Conservation (phyloP, 2,329 filamentous ascomycete genomes). For the Ceratocystis alfenasii region DNA sequence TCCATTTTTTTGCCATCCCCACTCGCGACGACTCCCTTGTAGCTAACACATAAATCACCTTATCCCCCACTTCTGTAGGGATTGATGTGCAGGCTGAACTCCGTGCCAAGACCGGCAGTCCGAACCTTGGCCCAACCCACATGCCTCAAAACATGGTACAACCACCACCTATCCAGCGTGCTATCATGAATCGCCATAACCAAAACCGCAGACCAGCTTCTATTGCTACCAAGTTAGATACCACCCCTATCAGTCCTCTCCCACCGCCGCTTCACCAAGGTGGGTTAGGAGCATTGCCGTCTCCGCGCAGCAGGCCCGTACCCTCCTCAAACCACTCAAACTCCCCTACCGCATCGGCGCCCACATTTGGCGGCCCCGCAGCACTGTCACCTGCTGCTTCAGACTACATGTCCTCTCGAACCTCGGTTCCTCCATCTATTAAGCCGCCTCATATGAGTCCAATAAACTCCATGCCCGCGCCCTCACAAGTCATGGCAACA, state of each 20-base stretch:
- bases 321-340: conserved; percentile 59
- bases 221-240: conserved; percentile 61
- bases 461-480: conserved; percentile 25
- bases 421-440: conserved; percentile 27
- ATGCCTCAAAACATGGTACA: conserved; percentile 58
- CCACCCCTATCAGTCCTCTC: conserved; percentile 36
- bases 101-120: conserved; percentile 80
- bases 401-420: conserved; percentile 30
- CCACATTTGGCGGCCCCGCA: conserved; percentile 33
- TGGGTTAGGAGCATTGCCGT: conserved; percentile 38
- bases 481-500: conserved; percentile 15
- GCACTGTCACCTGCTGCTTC: conserved; percentile 37
- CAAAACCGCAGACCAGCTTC: conserved; percentile 59
- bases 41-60: conserved; percentile 14
- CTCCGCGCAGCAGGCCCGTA: conserved; percentile 65
- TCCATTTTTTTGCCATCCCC: neutral
- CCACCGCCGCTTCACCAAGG: conserved; percentile 35
- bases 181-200: conserved; percentile 71
- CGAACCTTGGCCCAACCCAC: conserved; percentile 59
- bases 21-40: neutral
- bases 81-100: conserved; percentile 97
- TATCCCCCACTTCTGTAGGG: conserved; percentile 38
- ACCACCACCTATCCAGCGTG: conserved; percentile 64
- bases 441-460: conserved; percentile 31
- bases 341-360: conserved; percentile 41